Base-by-base conservation (phyloP, 768 basidiomycete species). In the Galerina sulciceps region DNA sequence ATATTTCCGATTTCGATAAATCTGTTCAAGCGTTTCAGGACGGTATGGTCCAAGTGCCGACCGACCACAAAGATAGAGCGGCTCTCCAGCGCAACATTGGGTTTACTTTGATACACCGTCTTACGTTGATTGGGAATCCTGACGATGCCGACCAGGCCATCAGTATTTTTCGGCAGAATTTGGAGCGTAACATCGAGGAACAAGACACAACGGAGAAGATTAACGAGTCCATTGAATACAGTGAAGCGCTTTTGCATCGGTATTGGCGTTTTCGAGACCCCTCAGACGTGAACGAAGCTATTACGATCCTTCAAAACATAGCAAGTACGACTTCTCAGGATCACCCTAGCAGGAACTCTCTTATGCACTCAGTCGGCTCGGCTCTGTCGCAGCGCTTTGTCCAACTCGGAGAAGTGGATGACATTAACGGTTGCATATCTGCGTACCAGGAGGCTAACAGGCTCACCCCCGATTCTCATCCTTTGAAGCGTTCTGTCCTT, bases 1-100 rank as follows among this genome's bases (percentile, higher is more conserved):
- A 60, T 26, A 38, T 60, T 10, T 3, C 20, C 18, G 59, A 60
- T 38, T 43, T 55, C 14, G 56, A 60, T 37, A 49, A 55, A 44
- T 31, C 53, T 26, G 46, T 47, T 10, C 17, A 23, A 10, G 54
- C 49, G 9, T 36, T 50, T 6, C 34, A 50, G 1, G 26, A 36
- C 17, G 59, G 54, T 4, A 13, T 49, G 11, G 15, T 23, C 3
- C n/a, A 22, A 8, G 15, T 10, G 15, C n/a, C 50, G 40, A 8
- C 42, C n/a, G 23, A 26, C 6, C 4, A 41, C 3, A 6, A 13
- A 2, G 23, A 52, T 10, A 6, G 18, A 3, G 34, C 35, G n/a
- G 15, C 22, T 10, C 41, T 31, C 50, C 37, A 35, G 6, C 26
- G 17, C 36, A 53, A 53, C 11, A 34, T 53, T 15, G 51, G 42